Conservation (phyloP, 164 flowering plant genomes). For the Stephania japonica region DNA sequence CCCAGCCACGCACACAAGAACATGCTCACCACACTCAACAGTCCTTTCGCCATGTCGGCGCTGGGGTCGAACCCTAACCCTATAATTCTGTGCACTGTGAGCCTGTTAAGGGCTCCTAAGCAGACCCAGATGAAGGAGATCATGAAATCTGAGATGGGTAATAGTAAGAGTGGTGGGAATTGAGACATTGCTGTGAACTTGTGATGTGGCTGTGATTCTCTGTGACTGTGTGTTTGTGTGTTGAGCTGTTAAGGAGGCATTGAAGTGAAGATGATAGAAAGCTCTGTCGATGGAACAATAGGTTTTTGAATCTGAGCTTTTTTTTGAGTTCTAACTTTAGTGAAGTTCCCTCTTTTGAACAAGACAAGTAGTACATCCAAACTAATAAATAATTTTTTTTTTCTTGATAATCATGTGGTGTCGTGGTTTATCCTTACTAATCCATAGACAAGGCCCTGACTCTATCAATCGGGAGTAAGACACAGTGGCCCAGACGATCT, state of each 20-base stretch:
- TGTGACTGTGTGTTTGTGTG: not conserved
- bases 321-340: too few relatives aligned
- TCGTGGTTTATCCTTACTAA: too few relatives aligned
- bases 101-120: conserved; percentile 46
- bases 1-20: conserved; percentile 61
- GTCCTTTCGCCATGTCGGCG: conserved; percentile 36
- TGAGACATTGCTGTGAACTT: conserved; percentile 18
- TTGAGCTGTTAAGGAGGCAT: not conserved
- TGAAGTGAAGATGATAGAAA: not conserved
- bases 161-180: conserved; percentile 19
- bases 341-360: too few relatives aligned
- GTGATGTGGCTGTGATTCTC: not conserved
- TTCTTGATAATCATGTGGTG: too few relatives aligned
- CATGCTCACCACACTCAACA: conserved; percentile 39
- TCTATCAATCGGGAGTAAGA: too few relatives aligned
- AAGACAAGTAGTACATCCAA: too few relatives aligned
- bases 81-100: conserved; percentile 34
- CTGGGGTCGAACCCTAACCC: conserved; percentile 34
- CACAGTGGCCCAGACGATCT: too few relatives aligned
- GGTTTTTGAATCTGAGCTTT: not conserved
- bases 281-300: not conserved
- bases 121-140: conserved; percentile 77
- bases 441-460: too few relatives aligned
- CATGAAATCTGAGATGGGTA: conserved; percentile 48
- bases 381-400: too few relatives aligned